Base-by-base conservation (phyloP, 257 asterid genomes). In the Marsdenia floribunda region DNA sequence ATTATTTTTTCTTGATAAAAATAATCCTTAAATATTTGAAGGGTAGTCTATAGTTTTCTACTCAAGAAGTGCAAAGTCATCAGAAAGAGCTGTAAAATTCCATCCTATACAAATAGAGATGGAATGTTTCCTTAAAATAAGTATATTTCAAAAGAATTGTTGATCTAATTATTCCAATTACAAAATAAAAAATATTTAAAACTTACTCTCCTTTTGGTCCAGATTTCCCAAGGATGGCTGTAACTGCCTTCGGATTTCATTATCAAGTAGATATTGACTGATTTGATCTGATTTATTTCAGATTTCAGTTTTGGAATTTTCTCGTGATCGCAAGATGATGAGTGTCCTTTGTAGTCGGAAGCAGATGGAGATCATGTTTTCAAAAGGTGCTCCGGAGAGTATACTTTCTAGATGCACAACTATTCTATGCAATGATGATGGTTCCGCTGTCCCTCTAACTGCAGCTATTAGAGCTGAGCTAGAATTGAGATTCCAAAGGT, bases 261-360 rank as follows among this genome's bases (percentile, higher is more conserved):
- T 29, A 3, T 26, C 53, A 18, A 70, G 0, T 57, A 47, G 63
- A 15, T 59, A n/a, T 24, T 73, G 40, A 49, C 61, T 72, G 53
- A 70, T 76, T 76, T 82, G 52, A 66, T 38, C 50, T 66, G 54
- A 65, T 81, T 13, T 72, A 83, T 67, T 83, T 82, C 86, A 95
- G 99, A 93, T 95, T 74, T 92, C 97, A 12, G 79, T 82, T 68
- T 81, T 95, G 88, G 99, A 95, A 80, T 95, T 95, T 88, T 90
- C 97, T 74, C 99, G 98, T 83, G 98, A 95, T 82, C 96, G 99
- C 66, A 95, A 95, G 80, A 89, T 95, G 99, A 95, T 95, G 99
- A 95, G 99, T 82, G 97, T 89, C 82, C 97, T 95, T 50, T 92
- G 97, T 87, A 89, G 87, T 89, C 90, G 92, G 80, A 95, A 92